These are phyloP conservation scores for Raphanus sativus DNA, from an alignment of 345 rosid genomes.

Conservation along the genomic window DNA sequence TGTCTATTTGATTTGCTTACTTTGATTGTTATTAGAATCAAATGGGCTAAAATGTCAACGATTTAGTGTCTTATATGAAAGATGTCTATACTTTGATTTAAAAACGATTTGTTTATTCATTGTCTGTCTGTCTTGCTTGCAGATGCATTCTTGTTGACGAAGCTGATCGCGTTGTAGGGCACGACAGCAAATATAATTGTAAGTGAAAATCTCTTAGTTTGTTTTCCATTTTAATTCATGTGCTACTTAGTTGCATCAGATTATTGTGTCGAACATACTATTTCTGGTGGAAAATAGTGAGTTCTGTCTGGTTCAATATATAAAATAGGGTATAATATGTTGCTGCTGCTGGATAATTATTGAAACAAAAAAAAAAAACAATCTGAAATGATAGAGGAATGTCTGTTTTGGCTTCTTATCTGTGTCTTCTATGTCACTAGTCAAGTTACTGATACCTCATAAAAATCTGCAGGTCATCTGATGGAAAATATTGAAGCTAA, in stretches of 20 bases:
- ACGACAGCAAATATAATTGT: constrained; percentile 89
- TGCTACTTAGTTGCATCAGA: no score
- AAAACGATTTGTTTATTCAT: background rate
- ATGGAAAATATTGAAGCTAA: constrained; percentile 88
- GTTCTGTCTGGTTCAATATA: no score
- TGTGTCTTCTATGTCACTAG: background rate
- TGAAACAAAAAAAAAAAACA: no score
- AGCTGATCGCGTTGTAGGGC: constrained; percentile 79
- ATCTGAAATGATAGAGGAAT: background rate
- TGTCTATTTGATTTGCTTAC: background rate
- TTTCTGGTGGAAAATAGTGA: no score
- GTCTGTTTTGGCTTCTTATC: background rate
- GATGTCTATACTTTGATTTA: background rate
- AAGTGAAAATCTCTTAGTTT: constrained; percentile 46
- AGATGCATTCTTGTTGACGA: constrained; percentile 98
- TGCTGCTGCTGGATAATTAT: background rate
- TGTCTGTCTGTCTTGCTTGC: constrained; percentile 33
- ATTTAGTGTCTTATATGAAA: background rate
- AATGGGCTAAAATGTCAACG: constrained; percentile 1
- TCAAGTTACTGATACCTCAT: constrained; percentile 4
- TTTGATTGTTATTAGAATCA: background rate
- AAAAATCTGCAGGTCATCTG: constrained; percentile 72
- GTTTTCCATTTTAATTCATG: no score
- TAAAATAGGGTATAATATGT: no score
- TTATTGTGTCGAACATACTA: no score